A percentile compares a stretch with the other conserved stretches of the same genome.
Conservation (phyloP, 2,329 filamentous ascomycete species). For the Colletotrichum melonis region DNA sequence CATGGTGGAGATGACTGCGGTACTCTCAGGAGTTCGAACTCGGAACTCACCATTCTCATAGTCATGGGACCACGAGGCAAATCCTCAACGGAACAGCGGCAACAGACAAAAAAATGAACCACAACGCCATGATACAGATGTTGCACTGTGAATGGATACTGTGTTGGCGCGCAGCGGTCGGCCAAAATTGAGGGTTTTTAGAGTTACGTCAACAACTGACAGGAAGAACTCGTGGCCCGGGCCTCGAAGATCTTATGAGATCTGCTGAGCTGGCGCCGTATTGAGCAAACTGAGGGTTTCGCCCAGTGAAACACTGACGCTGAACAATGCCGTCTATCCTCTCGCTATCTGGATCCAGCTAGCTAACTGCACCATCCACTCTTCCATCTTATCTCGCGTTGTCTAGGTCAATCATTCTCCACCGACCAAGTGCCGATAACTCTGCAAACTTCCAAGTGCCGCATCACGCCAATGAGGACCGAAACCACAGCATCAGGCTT, state of each 20-base stretch:
- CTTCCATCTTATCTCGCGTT: not conserved
- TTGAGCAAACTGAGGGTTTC: not conserved
- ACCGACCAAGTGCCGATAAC: constrained; percentile 10
- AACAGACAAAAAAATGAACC: not conserved
- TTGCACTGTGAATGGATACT: constrained; percentile 3
- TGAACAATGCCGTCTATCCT: not conserved
- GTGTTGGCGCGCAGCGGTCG: not conserved
- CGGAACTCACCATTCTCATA: not conserved
- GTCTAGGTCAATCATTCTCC: not conserved
- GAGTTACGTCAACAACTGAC: constrained; percentile 15
- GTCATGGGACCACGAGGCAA: constrained; percentile 1
- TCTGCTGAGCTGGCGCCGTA: not conserved
- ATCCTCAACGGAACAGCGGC: not conserved
- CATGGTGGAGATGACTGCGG: not conserved
- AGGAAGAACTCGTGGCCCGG: constrained; percentile 18
- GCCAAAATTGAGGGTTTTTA: not conserved
- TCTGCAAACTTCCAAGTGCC: not conserved
- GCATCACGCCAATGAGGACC: too few species aligned
- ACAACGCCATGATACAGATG: not conserved
- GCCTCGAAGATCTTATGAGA: not conserved
- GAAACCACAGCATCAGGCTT: too few species aligned
- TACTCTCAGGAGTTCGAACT: not conserved
- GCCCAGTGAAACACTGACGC: constrained; percentile 1
- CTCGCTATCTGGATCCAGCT: too few species aligned
- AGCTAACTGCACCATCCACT: not conserved